These are phyloP conservation scores for Cruciata laevipes DNA, from an alignment of 257 asterid genomes.

Conservation along the genomic window DNA sequence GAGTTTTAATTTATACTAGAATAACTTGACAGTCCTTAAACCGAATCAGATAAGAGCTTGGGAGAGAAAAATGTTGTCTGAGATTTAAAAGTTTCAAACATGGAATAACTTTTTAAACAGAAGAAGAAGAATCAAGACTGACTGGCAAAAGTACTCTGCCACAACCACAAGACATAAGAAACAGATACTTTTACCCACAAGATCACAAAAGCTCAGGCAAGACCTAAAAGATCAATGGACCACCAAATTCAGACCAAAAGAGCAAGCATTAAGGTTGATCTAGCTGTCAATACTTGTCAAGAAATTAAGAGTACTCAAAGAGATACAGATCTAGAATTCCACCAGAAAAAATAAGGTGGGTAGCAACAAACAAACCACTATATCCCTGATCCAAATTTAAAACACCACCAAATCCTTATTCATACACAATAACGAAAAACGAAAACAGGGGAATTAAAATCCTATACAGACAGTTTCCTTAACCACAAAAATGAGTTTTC, in stretches of 20 bases:
- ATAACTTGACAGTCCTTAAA: background rate
- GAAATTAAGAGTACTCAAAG: constrained; percentile 18
- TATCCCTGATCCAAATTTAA: constrained; percentile 26
- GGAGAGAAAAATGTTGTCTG: background rate
- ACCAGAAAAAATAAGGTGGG: constrained; percentile 56
- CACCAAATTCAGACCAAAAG: background rate
- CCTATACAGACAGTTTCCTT: constrained; percentile 49
- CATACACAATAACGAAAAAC: constrained; percentile 1
- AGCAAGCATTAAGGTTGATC: constrained; percentile 1
- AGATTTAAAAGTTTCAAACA: background rate
- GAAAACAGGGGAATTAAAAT: constrained; percentile 11
- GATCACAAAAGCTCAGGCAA: background rate
- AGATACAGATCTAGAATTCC: constrained; percentile 43
- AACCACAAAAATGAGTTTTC: constrained; percentile 47
- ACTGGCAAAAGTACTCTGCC: background rate
- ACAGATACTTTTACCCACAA: background rate
- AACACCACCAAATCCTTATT: constrained; percentile 40
- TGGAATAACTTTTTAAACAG: background rate
- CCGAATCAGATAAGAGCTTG: background rate
- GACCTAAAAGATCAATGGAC: background rate
- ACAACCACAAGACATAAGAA: background rate
- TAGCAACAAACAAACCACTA: constrained; percentile 43
- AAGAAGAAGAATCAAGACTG: background rate
- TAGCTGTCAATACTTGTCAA: constrained; percentile 30
- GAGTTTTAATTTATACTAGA: background rate